phyloP scores from a whole-genome alignment of 352 stramenopile genomes.

The Nothophytophthora sp. region DNA sequence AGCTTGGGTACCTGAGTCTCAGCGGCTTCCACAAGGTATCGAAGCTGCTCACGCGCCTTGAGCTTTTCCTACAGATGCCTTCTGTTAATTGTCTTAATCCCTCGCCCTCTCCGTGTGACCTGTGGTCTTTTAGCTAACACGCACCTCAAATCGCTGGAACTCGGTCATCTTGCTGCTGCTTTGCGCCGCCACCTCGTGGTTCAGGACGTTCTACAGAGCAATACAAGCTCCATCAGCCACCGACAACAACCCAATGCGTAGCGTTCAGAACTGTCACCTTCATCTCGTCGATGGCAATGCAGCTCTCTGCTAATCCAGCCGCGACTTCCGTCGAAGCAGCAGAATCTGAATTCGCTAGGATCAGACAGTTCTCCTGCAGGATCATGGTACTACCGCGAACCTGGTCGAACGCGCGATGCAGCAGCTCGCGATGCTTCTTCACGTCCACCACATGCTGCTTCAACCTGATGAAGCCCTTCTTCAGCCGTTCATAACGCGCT shows the following conservation, averaged over 20 bases:
- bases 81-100: too few species aligned
- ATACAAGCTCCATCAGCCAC: too few species aligned
- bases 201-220: constrained; percentile 17
- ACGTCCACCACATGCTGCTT: constrained; percentile 32
- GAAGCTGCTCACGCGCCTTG: constrained; percentile 28
- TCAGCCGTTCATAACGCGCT: constrained; percentile 38
- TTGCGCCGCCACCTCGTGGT: constrained; percentile 25
- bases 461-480: constrained; percentile 24
- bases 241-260: too few species aligned
- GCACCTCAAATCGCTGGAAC: constrained; percentile 34
- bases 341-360: not conserved
- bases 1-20: constrained; percentile 29
- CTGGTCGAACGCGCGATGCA: constrained; percentile 23
- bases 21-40: constrained; percentile 25
- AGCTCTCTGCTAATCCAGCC: not conserved
- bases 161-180: constrained; percentile 36
- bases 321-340: not conserved
- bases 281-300: not conserved
- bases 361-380: constrained; percentile 11
- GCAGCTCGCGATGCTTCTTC: constrained; percentile 18
- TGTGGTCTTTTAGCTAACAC: not conserved
- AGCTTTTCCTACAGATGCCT: constrained; percentile 30
- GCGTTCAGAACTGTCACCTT: too few species aligned
- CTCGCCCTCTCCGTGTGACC: too few species aligned
- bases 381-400: constrained; percentile 12